Percentiles rank a stretch among this genome's conserved stretches.
Conservation (phyloP, 345 rosid species). For the Cochlearia excelsa region DNA sequence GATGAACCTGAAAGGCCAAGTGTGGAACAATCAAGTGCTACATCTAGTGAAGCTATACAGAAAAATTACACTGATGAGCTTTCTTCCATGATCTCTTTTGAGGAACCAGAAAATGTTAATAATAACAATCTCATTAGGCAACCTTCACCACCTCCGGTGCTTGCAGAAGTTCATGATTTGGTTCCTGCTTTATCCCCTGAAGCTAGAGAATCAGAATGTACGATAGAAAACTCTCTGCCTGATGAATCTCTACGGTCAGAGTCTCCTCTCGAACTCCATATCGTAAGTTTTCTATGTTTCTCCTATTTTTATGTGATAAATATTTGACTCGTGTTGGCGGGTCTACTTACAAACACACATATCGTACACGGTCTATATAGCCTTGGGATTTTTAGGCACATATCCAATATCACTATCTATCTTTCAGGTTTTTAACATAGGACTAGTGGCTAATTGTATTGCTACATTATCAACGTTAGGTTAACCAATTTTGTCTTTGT, state of each 20-base stretch:
- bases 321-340: background rate
- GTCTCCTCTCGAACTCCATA: constrained; percentile 83
- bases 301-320: background rate
- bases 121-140: constrained; percentile 58
- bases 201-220: constrained; percentile 44
- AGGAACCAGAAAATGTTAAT: constrained; percentile 51
- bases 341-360: background rate
- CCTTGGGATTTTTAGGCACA: background rate
- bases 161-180: constrained; percentile 90
- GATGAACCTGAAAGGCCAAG: constrained; percentile 47
- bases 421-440: too few species aligned
- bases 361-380: background rate
- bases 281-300: constrained; percentile 53
- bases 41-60: constrained; percentile 35
- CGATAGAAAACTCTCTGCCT: constrained; percentile 49
- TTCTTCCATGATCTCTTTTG: constrained; percentile 82
- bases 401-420: too few species aligned
- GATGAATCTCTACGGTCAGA: constrained; percentile 53
- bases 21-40: constrained; percentile 33
- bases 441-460: too few species aligned
- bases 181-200: constrained; percentile 49
- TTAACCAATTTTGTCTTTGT: constrained; percentile 2
- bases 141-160: constrained; percentile 94
- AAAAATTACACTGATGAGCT: constrained; percentile 51
- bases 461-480: background rate